These are phyloP conservation scores for Cyberlindnera xylosilytica DNA, from an alignment of 805 yeast species.

Conservation along the genomic window DNA sequence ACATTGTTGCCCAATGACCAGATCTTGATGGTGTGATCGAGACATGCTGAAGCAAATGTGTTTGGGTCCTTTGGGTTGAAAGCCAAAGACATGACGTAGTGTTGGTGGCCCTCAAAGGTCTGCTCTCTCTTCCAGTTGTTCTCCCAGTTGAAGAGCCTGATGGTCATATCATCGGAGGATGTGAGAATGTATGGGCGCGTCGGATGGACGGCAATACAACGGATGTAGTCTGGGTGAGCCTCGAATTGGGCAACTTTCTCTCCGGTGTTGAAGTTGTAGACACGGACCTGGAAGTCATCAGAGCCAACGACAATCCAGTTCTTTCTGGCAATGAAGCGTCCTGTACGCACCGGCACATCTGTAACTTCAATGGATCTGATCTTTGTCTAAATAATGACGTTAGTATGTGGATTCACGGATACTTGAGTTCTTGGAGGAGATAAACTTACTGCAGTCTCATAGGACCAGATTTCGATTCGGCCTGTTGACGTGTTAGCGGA, in stretches of 20 bases:
- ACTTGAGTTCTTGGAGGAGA: not conserved
- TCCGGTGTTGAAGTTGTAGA: slow-evolving; percentile 92
- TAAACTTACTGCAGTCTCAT: slow-evolving; percentile 57
- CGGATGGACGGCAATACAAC: slow-evolving; percentile 93
- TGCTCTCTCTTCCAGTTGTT: slow-evolving; percentile 87
- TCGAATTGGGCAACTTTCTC: slow-evolving; percentile 94
- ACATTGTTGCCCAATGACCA: slow-evolving; percentile 89
- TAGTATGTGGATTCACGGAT: not conserved
- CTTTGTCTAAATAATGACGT: slow-evolving; percentile 34
- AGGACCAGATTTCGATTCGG: slow-evolving; percentile 86
- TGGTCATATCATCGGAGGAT: slow-evolving; percentile 86
- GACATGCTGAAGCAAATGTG: slow-evolving; percentile 95
- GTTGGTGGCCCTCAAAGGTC: slow-evolving; percentile 92
- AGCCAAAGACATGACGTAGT: slow-evolving; percentile 90
- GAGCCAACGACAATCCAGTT: slow-evolving; percentile 96
- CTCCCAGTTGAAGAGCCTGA: slow-evolving; percentile 98
- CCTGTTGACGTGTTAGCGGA: slow-evolving; percentile 20
- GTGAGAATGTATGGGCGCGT: slow-evolving; percentile 85
- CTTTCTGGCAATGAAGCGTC: slow-evolving; percentile 91
- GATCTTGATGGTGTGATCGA: slow-evolving; percentile 93
- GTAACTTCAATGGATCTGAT: slow-evolving; percentile 92
- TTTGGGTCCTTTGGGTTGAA: slow-evolving; percentile 97
- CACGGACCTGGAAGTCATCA: slow-evolving; percentile 92
- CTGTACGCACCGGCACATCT: slow-evolving; percentile 95
- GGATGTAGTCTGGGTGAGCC: slow-evolving; percentile 96